Base-by-base conservation (phyloP, 139 green algal genomes). In the Zygnema circumcarinatum region DNA sequence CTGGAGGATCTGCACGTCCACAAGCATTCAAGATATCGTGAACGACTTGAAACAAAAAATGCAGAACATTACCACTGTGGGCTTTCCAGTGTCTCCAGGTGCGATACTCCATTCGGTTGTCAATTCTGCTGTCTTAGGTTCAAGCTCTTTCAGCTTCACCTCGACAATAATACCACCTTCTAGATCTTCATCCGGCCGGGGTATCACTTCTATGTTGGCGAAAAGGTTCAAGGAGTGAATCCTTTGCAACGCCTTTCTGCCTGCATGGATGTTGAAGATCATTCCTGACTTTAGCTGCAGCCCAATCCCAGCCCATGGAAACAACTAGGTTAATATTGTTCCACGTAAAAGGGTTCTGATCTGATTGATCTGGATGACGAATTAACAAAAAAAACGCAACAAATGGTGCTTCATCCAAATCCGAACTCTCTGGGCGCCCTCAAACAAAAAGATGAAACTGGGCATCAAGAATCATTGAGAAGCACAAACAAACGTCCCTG, bases 171-270 rank as follows among this genome's bases (percentile, higher is more conserved):
- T 89, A 31, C 90, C 81, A 1, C 76, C 90, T 47, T 88, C 89
- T 68, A 96, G 90, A 33, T 84, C 79, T 32, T 94, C 87, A 73
- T 94, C 92, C 2, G 93, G 94, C 21, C 80, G 75, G 3, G 91
- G 94, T 42, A 94, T 76, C 21, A 90, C 81, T 92, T 96, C 93
- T 7, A 96, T 93, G 82, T 96, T 96, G 79, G 96, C 94, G 79
- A 96, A 97, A 1, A 97, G 89, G 80, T 95, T 90, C 74, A 95
- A 53, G 1, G 88, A 86, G 86, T 95, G 95, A 2, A 97, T 92
- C 92, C 95, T 94, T 32, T 94, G 91, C 84, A 97, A 91, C 36
- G 92, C 94, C 74, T 92, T 94, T 21, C 91, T 92, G 29, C 90
- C 94, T 52, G 96, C 95, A 39, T 94, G 91, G 2, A 94, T 91